Percentiles rank a stretch among this genome's conserved stretches.
phyloP scores from a whole-genome alignment of 352 stramenopile genomes.

The Phytophthora kernoviae region DNA sequence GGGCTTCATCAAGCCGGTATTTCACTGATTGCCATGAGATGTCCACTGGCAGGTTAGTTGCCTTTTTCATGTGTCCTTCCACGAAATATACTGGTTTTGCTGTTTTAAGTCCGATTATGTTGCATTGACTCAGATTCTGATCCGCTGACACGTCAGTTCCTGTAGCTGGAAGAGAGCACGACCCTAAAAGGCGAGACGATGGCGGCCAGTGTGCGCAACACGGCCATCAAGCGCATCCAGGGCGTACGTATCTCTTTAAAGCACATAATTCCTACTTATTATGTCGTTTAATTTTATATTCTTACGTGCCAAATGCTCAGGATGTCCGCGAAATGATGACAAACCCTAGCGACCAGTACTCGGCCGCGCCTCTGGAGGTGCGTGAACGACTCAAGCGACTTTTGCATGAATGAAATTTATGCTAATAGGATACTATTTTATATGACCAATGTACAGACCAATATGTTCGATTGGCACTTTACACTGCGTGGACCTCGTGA shows the following conservation, averaged over 20 bases:
- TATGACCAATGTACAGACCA: constrained; percentile 44
- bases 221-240: constrained; percentile 87
- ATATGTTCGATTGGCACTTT: constrained; percentile 97
- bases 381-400: neutral
- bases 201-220: constrained; percentile 71
- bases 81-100: no score
- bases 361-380: constrained; percentile 76
- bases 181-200: constrained; percentile 19
- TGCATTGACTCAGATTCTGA: neutral
- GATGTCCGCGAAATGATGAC: constrained; percentile 91
- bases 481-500: constrained; percentile 96
- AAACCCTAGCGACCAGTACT: constrained; percentile 85
- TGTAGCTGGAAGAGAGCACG: constrained; percentile 18
- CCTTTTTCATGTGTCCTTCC: no score
- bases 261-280: neutral
- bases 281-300: neutral
- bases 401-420: no score
- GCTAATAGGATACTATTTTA: neutral
- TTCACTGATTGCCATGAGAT: no score
- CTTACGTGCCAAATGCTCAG: constrained; percentile 26
- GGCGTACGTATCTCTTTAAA: constrained; percentile 41
- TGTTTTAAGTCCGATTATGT: no score
- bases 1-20: no score
- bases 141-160: constrained; percentile 16
- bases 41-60: no score